phyloP scores from a whole-genome alignment of 2,329 filamentous ascomycete species.

The Trichophyton simii region DNA sequence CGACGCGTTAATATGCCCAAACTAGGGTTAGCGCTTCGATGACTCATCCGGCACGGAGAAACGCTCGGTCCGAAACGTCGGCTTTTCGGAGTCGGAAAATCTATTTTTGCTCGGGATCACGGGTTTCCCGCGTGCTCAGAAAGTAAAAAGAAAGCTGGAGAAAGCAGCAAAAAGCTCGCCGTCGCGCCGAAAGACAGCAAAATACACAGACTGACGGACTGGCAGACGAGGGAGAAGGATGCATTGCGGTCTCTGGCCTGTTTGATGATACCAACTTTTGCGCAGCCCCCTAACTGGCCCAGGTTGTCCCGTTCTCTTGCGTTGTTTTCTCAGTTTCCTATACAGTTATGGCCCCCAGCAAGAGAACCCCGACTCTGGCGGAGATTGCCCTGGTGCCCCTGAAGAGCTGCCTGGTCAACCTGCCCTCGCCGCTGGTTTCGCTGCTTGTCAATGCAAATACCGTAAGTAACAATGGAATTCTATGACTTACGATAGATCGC shows the following conservation, averaged over 20 bases:
- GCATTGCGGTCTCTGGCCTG: background rate
- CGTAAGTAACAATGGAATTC: slow-evolving; percentile 41
- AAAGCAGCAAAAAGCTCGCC: background rate
- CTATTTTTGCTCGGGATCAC: slow-evolving; percentile 5
- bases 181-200: background rate
- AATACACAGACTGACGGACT: background rate
- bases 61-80: slow-evolving; percentile 20
- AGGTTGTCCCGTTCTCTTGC: background rate
- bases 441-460: slow-evolving; percentile 82
- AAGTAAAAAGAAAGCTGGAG: background rate
- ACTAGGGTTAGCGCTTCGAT: slow-evolving; percentile 11
- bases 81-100: slow-evolving; percentile 14
- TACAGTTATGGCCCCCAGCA: slow-evolving; percentile 29
- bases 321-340: slow-evolving; percentile 1
- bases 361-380: slow-evolving; percentile 52
- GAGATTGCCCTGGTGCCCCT: slow-evolving; percentile 77
- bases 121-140: background rate
- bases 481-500: background rate
- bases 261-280: background rate
- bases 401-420: slow-evolving; percentile 89
- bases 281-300: background rate
- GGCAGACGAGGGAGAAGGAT: background rate
- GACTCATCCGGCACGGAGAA: slow-evolving; percentile 21
- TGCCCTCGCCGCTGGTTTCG: slow-evolving; percentile 72
- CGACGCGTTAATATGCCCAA: slow-evolving; percentile 10